phyloP scores from a whole-genome alignment of 2,329 filamentous ascomycete genomes.

The Rhytidhysteron rufulum region DNA sequence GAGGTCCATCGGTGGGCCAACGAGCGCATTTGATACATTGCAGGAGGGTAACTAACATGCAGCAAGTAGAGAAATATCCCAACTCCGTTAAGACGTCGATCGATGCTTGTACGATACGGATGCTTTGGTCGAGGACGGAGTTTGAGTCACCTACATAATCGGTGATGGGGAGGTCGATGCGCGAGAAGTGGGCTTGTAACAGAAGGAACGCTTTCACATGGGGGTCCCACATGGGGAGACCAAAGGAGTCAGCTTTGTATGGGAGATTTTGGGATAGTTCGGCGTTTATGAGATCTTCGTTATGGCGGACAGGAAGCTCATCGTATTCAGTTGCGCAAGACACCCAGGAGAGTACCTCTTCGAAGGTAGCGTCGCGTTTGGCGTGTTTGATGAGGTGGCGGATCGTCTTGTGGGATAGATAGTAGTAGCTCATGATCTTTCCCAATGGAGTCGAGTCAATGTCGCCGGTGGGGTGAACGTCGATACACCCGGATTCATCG shows the following conservation, averaged over 20 bases:
- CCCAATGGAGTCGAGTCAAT: constrained; percentile 86
- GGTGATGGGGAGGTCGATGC: constrained; percentile 86
- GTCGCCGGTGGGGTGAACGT: constrained; percentile 79
- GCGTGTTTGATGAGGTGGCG: constrained; percentile 75
- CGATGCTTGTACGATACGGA: constrained; percentile 92
- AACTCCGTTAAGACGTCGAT: constrained; percentile 92
- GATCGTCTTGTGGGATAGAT: constrained; percentile 88
- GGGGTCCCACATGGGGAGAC: constrained; percentile 94
- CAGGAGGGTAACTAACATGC: constrained; percentile 78
- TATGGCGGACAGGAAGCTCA: constrained; percentile 94
- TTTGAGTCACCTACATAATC: constrained; percentile 96
- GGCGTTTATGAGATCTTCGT: constrained; percentile 94
- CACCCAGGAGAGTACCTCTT: constrained; percentile 88
- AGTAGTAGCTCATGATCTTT: constrained; percentile 99
- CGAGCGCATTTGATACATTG: constrained; percentile 90
- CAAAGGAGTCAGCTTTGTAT: constrained; percentile 58
- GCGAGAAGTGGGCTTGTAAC: constrained; percentile 90
- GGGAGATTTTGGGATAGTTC: constrained; percentile 82
- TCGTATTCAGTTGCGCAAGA: constrained; percentile 92
- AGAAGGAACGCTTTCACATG: constrained; percentile 95
- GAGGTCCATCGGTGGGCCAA: constrained; percentile 79
- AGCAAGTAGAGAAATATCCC: constrained; percentile 72
- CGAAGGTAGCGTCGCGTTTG: constrained; percentile 70
- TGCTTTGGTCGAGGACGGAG: constrained; percentile 86
- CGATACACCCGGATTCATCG: constrained; percentile 77